Percentiles rank a stretch among this genome's conserved stretches.
Evolutionary conservation across 768 basidiomycete species (phyloP).

Genomic region (Xerocomellus intermedius): DNA sequence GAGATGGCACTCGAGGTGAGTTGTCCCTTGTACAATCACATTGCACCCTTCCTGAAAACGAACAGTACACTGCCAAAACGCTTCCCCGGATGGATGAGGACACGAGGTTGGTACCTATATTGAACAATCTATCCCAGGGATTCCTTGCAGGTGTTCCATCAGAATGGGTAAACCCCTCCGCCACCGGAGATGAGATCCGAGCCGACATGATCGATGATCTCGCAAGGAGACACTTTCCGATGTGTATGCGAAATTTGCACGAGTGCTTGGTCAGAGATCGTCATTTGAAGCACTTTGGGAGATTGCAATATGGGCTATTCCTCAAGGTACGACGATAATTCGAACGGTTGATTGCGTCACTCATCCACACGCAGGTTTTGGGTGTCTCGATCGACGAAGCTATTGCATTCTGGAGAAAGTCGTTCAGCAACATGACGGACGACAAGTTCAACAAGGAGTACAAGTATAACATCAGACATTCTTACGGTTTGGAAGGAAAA

Average conservation of each 20-base stretch:
- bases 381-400: constrained; percentile 96
- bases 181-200: constrained; percentile 65
- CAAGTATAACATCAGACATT: constrained; percentile 95
- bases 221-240: constrained; percentile 85
- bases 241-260: constrained; percentile 93
- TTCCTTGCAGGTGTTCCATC: constrained; percentile 90
- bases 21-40: neutral
- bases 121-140: constrained; percentile 89
- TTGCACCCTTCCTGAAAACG: constrained; percentile 9
- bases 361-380: constrained; percentile 57
- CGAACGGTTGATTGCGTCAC: neutral
- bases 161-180: constrained; percentile 64
- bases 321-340: constrained; percentile 64
- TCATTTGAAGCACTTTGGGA: constrained; percentile 90
- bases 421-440: constrained; percentile 76
- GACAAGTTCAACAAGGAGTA: constrained; percentile 98
- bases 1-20: constrained; percentile 75
- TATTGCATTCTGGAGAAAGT: constrained; percentile 86
- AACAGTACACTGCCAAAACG: constrained; percentile 77
- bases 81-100: constrained; percentile 94
- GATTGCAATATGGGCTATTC: constrained; percentile 91
- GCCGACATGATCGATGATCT: constrained; percentile 95
- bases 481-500: constrained; percentile 91
- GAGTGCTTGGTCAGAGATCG: constrained; percentile 71
- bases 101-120: constrained; percentile 82